Base-by-base conservation (phyloP, 2,329 filamentous ascomycete species). In the Beauveria pseudobassiana region DNA sequence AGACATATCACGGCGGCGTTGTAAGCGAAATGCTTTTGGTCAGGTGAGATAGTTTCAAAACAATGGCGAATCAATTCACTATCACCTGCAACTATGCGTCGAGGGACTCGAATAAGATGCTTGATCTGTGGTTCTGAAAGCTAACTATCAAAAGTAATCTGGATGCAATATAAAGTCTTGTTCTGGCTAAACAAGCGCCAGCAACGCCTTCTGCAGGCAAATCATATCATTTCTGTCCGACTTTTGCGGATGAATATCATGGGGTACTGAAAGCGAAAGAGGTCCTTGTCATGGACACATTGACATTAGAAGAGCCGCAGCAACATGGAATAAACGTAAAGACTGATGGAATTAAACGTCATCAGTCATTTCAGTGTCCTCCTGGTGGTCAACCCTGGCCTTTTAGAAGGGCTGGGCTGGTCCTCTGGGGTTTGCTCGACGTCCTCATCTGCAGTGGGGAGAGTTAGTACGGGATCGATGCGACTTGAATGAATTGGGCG, bases 301-400 rank as follows among this genome's bases (percentile, higher is more conserved):
- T 38, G 14, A 24, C 4, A 34, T 9, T n/a, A 16, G 14, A 14
- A 46, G 12, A 20, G 22, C 14, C 14, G n/a, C 20, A 54, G 42
- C 42, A 34, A 34, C 42, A 34, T 24, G 24, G 9, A 14, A 45
- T 2, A 22, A 34, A 34, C 2, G 20, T 14, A 2, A 20, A 20
- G 26, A 24, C 51, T 42, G 12, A 18, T 12, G 28, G 28, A 7
- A 22, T 26, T 20, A 57, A 16, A 20, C 30, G 4, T 49, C 43
- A 20, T 51, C 56, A 16, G 22, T 24, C 46, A 59, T 59, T 18
- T 50, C 46, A 28, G 46, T 59, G 38, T 59, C 56, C 7, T 59
- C 46, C 26, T 53, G n/a, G 24, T 69, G 67, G 54, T 70, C 66
- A 28, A 66, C 64, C 69, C 76, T 76, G 45, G 63, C 51, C 64